Conservation (phyloP, 345 rosid species). For the Sapria himalayana region DNA sequence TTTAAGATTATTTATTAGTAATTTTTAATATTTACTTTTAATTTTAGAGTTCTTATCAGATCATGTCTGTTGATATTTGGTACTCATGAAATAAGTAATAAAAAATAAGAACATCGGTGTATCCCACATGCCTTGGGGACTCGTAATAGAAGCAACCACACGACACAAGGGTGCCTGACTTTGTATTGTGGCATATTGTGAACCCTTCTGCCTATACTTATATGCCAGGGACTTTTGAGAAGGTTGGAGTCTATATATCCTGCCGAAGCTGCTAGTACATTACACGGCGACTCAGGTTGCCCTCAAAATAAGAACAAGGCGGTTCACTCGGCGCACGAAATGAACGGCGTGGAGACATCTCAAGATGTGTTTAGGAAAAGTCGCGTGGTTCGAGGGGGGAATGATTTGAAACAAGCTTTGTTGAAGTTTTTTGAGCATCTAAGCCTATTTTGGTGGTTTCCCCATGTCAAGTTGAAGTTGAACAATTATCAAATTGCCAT, state of each 20-base stretch:
- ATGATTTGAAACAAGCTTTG: conserved; percentile 14
- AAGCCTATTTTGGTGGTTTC: conserved; percentile 36
- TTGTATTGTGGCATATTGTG: too few relatives aligned
- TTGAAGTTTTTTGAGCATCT: conserved; percentile 18
- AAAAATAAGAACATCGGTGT: too few relatives aligned
- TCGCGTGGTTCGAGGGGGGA: conserved; percentile 8
- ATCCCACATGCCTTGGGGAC: too few relatives aligned
- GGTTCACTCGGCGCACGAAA: conserved; percentile 14
- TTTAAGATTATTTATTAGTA: too few relatives aligned
- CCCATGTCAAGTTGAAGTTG: conserved; percentile 28
- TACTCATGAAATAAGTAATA: too few relatives aligned
- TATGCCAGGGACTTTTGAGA: conserved; percentile 66
- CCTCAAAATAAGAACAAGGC: conserved; percentile 9
- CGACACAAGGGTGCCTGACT: too few relatives aligned
- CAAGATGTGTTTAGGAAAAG: conserved; percentile 7
- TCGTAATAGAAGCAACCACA: too few relatives aligned
- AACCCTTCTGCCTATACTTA: too few relatives aligned
- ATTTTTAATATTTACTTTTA: too few relatives aligned
- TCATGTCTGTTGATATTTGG: too few relatives aligned
- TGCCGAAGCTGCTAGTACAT: conserved; percentile 15
- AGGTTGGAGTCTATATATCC: conserved; percentile 40
- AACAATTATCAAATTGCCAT: conserved; percentile 22
- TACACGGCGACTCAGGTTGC: conserved; percentile 8
- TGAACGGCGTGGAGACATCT: conserved; percentile 12
- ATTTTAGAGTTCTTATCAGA: too few relatives aligned